A percentile compares a stretch with the other conserved stretches of the same genome.
These are phyloP conservation scores for Inga oerstediana DNA, from an alignment of 306 rosid genomes.

Conservation along the genomic window DNA sequence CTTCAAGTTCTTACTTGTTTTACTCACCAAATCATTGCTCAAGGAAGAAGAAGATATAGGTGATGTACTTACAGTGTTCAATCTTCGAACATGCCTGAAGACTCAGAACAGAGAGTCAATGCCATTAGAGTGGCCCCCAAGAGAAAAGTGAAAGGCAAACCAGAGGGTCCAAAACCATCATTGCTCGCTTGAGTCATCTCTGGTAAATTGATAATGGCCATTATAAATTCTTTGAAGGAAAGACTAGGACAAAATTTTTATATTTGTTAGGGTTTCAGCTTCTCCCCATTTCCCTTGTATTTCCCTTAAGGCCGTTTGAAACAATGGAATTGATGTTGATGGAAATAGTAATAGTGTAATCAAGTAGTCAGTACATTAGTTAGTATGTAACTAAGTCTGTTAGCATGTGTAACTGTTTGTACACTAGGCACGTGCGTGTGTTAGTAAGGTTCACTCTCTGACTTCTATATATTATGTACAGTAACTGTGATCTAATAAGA, in stretches of 20 bases:
- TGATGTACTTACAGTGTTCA: not conserved
- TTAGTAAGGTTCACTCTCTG: no score
- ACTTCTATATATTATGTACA: no score
- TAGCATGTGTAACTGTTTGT: no score
- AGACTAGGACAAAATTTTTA: not conserved
- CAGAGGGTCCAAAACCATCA: not conserved
- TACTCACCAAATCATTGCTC: not conserved
- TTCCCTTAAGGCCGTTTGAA: no score
- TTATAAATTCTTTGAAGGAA: not conserved
- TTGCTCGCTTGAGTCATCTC: not conserved
- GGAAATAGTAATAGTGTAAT: no score
- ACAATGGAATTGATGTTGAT: no score
- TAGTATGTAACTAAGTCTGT: no score
- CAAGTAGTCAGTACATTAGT: no score
- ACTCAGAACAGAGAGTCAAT: not conserved
- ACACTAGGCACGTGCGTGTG: no score
- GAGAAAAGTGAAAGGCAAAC: not conserved
- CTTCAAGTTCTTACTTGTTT: not conserved
- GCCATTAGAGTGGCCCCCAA: not conserved
- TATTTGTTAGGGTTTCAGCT: not conserved
- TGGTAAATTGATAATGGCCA: not conserved
- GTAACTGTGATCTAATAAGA: no score
- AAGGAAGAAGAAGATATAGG: not conserved
- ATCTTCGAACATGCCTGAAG: no score
- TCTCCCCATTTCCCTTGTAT: no score